Conservation (phyloP, 164 flowering plant species). For the Vitis vinifera region DNA sequence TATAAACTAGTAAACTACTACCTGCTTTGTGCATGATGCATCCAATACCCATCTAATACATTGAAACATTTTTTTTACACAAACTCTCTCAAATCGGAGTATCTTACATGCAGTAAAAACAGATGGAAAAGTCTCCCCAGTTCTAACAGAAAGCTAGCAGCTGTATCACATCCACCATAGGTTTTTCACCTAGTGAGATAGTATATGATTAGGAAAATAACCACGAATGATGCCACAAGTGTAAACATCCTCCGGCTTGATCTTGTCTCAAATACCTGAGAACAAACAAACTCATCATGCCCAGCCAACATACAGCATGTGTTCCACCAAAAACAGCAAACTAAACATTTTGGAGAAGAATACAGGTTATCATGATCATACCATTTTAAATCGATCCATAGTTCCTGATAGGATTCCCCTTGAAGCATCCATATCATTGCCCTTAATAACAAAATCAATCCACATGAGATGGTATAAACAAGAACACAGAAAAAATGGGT, state of each 20-base stretch:
- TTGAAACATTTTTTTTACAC: conserved; percentile 11
- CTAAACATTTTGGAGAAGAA: neutral
- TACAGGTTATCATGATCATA: conserved; percentile 14
- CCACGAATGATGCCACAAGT: conserved; percentile 68
- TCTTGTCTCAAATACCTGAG: conserved; percentile 80
- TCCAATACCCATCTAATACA: conserved; percentile 9
- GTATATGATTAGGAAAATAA: conserved; percentile 62
- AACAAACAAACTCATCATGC: neutral
- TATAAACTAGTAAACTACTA: too few relatives aligned
- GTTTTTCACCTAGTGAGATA: conserved; percentile 56
- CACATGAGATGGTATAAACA: neutral
- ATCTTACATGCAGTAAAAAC: conserved; percentile 10
- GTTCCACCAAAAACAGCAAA: neutral
- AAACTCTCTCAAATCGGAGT: neutral
- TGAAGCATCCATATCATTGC: conserved; percentile 87
- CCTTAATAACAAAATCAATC: conserved; percentile 35
- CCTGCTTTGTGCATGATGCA: neutral
- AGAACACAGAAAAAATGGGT: neutral
- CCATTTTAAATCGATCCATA: conserved; percentile 78
- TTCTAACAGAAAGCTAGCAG: conserved; percentile 7
- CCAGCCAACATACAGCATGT: neutral
- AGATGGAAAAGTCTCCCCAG: conserved; percentile 4
- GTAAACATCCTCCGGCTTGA: conserved; percentile 76
- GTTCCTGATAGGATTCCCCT: conserved; percentile 88
- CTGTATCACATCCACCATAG: conserved; percentile 9